phyloP scores from a whole-genome alignment of 2,329 filamentous ascomycete genomes.

The Phoma herbarum region DNA sequence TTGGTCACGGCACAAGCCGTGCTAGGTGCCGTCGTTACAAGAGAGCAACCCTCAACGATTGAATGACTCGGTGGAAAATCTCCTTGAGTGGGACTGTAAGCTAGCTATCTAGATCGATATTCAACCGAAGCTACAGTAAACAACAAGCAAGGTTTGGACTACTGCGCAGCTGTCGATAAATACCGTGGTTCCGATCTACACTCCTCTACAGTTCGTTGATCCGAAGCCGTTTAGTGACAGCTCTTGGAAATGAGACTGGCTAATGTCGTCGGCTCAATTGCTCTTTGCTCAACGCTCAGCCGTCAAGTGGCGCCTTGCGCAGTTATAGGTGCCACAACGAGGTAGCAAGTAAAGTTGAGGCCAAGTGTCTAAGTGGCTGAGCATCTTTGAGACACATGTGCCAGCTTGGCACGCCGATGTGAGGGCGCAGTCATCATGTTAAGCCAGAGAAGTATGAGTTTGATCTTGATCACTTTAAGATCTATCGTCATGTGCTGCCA shows the following conservation, averaged over 20 bases:
- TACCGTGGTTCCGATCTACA: conserved; percentile 6
- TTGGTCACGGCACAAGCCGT: not conserved
- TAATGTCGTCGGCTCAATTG: conserved; percentile 9
- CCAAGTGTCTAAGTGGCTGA: not conserved
- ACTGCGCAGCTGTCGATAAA: conserved; percentile 9
- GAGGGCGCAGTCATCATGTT: not conserved
- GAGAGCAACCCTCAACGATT: not conserved
- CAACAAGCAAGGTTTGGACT: conserved; percentile 12
- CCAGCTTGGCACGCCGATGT: not conserved
- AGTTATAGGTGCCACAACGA: conserved; percentile 3
- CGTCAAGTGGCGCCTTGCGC: conserved; percentile 13
- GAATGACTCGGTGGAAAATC: conserved; percentile 15
- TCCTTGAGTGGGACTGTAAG: conserved; percentile 10
- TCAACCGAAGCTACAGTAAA: conserved; percentile 11
- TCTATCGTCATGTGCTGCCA: conserved; percentile 1
- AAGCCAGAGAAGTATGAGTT: not conserved
- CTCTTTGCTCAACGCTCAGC: conserved; percentile 1
- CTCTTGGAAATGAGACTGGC: conserved; percentile 9
- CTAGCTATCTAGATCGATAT: conserved; percentile 5
- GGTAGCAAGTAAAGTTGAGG: not conserved
- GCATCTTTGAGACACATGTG: not conserved
- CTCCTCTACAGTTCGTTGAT: conserved; percentile 3
- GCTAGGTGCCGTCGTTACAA: conserved; percentile 8
- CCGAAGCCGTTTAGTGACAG: conserved; percentile 13
- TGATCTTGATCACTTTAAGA: not conserved